Evolutionary conservation across 768 basidiomycete genomes (phyloP), one percentile per base, ranked within the genome.

Genomic region (Tricholoma bakamatsutake): DNA sequence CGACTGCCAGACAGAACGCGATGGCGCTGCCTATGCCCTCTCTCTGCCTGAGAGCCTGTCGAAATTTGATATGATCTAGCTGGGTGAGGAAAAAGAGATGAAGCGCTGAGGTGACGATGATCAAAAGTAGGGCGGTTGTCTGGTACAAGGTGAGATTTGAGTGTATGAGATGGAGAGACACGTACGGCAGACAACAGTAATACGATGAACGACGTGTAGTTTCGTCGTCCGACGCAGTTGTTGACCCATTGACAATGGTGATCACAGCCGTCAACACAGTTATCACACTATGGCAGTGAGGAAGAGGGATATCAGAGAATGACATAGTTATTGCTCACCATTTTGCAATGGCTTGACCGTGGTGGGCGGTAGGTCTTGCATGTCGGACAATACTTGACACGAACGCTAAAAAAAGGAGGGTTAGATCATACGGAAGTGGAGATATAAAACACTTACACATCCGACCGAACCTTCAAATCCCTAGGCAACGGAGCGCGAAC

Each of bases 221-320:
- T 98, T 45, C 94, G 85, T 39, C 92, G 82, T 6, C 97, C 97
- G 39, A 99, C 81, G 67, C 97, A 98, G 67, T 93, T 97, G 68
- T 98, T 97, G 17, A 99, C 83, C 88, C 87, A 90, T 66, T 87
- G 86, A 59, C 87, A 90, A 66, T 93, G 92, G 66, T 95, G 90
- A 68, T 96, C 94, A 61, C 95, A 98, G 9, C 87, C 87, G 61
- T 98, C 95, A 13, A 98, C 93, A 65, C 96, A 99, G 66, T 98
- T 98, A 63, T 97, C 93, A 67, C 96, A 99, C 89, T 95, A 61
- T 2, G 52, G 27, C 5, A 18, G 34, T 34, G 33, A 54, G 33
- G 57, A 48, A 43, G 31, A 40, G 54, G 58, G 24, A 33, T 28
- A 40, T 12, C 11, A 49, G 40, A 49, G 52, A 27, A n/a, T 17